Base-by-base conservation (phyloP, 495 filamentous ascomycete genomes). In the Xylaria palmicola region DNA sequence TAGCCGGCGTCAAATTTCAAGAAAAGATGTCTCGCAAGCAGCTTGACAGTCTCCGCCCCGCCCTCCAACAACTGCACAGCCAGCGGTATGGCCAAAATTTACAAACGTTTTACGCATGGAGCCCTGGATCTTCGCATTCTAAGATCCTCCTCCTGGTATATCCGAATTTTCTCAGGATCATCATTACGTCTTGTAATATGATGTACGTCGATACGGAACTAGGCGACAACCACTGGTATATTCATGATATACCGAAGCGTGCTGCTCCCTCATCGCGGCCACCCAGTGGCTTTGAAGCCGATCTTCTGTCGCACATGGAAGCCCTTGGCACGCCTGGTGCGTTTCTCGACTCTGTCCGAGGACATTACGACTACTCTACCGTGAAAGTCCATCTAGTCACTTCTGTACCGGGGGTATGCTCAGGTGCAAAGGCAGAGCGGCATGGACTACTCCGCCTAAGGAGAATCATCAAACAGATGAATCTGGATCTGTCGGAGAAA, bases 151-250 rank as follows among this genome's bases (percentile, higher is more conserved):
- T 64, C 3, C 61, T 66, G 34, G 56, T 66, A 7, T 66, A 66
- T 43, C 56, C 61, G 1, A 22, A 34, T n/a, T 66, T 66, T 30
- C 45, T 66, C 13, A 55, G 64, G 36, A 44, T 66, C 1, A 56
- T 64, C 7, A 64, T 66, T 15, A 66, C 64, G n/a, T 66, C 64
- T 30, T 66, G 64, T 29, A 66, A 66, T 51, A 63, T 66, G 60
- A 66, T 66, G 60, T 19, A 58, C 9, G 60, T 64, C 34, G 64
- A 66, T 40, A 66, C 64, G 5, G 36, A 59, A 8, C 20, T 63
- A 1, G 64, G 64, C 15, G 64, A 66, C 34, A 66, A 66, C 43
- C 64, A 66, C 27, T 66, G 61, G 60, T 66, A 66, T n/a, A 64
- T 66, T 43, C 64, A 66, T 27, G 64, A 66, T 45, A 0, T 66